A percentile compares a stretch with the other conserved stretches of the same genome.
These are phyloP conservation scores for Fusarium scirpi DNA, from an alignment of 2,329 filamentous ascomycete species.

Conservation along the genomic window DNA sequence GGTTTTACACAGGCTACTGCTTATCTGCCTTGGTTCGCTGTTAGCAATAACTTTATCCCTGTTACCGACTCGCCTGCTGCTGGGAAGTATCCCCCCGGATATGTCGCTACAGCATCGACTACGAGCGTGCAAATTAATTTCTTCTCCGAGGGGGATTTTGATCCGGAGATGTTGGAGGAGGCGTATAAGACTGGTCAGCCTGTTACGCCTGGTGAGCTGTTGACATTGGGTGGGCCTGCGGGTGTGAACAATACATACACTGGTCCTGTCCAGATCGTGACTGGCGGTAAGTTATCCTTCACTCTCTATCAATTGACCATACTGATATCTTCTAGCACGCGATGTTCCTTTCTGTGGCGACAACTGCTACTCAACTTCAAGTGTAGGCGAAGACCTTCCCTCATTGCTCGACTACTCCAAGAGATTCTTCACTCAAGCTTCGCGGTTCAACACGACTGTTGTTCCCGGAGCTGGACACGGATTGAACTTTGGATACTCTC, in stretches of 20 bases:
- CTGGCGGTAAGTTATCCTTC: slow-evolving; percentile 58
- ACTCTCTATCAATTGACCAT: not conserved
- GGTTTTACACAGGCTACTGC: slow-evolving; percentile 65
- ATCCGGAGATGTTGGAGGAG: slow-evolving; percentile 62
- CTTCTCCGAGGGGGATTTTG: slow-evolving; percentile 66
- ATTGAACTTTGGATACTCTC: slow-evolving; percentile 60
- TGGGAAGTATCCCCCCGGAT: slow-evolving; percentile 60
- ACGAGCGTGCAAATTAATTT: slow-evolving; percentile 65
- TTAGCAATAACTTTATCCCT: slow-evolving; percentile 61
- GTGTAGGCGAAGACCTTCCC: slow-evolving; percentile 52
- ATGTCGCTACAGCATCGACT: slow-evolving; percentile 61
- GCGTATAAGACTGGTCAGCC: slow-evolving; percentile 65
- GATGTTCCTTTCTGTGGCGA: slow-evolving; percentile 72
- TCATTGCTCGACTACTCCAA: slow-evolving; percentile 58
- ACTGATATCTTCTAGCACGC: slow-evolving; percentile 50
- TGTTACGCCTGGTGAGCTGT: slow-evolving; percentile 67
- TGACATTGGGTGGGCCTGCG: slow-evolving; percentile 63
- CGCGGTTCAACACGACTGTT: slow-evolving; percentile 64
- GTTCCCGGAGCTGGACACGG: slow-evolving; percentile 65
- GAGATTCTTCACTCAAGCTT: slow-evolving; percentile 58
- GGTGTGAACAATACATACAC: slow-evolving; percentile 54
- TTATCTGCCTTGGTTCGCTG: slow-evolving; percentile 58
- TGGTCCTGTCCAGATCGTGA: slow-evolving; percentile 70
- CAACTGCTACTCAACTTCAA: slow-evolving; percentile 63
- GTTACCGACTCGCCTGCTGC: slow-evolving; percentile 53